These are phyloP conservation scores for Coemansia sp. DNA, from an alignment of 192 early-diverging fungal species.

Conservation along the genomic window DNA sequence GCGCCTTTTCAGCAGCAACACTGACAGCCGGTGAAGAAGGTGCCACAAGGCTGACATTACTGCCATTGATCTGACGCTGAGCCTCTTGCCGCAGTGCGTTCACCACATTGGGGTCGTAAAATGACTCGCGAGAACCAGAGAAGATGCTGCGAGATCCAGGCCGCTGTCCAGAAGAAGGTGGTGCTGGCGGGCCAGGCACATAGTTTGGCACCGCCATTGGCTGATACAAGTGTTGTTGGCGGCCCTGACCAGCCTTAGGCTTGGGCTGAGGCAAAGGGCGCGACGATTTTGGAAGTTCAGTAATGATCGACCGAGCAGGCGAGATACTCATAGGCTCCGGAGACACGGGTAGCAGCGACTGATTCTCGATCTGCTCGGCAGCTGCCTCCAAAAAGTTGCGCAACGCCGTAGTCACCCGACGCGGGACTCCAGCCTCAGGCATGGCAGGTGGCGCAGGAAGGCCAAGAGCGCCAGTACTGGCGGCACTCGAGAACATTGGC, in stretches of 20 bases:
- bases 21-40: conserved; percentile 9
- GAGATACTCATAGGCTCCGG: conserved; percentile 12
- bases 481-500: conserved; percentile 27
- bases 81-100: conserved; percentile 52
- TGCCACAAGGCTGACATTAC: conserved; percentile 24
- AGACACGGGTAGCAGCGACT: conserved; percentile 25
- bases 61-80: conserved; percentile 51
- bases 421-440: conserved; percentile 11
- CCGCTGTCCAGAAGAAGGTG: not conserved
- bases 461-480: not conserved
- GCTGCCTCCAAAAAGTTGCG: conserved; percentile 53
- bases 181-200: conserved; percentile 16
- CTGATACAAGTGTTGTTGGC: not conserved
- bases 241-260: not conserved
- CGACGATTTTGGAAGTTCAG: not conserved
- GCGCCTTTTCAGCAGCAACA: conserved; percentile 8
- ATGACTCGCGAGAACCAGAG: conserved; percentile 36
- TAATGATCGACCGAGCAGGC: not conserved
- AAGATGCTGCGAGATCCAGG: conserved; percentile 45
- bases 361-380: conserved; percentile 52
- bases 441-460: conserved; percentile 13
- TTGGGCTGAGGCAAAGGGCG: conserved; percentile 20
- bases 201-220: conserved; percentile 7
- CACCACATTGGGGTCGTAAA: conserved; percentile 50
- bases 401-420: conserved; percentile 40